Evolutionary conservation across 1,284 basidiomycete species (phyloP).

Genomic region (Ganoderma resinaceum): DNA sequence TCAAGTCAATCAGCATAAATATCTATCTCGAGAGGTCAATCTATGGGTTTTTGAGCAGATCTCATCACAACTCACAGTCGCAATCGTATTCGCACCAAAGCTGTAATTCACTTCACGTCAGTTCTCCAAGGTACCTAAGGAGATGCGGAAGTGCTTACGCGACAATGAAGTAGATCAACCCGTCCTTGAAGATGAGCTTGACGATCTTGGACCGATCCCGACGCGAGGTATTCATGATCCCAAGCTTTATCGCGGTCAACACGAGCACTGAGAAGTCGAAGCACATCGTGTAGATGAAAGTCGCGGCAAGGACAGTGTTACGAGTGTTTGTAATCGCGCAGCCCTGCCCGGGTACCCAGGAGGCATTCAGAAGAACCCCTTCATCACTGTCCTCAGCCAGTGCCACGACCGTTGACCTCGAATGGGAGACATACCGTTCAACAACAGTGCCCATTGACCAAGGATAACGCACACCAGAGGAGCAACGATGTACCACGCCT

Average conservation of each 20-base stretch:
- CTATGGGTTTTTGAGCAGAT: not conserved
- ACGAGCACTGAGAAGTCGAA: slow-evolving; percentile 33
- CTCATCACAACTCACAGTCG: slow-evolving; percentile 53
- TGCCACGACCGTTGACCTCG: slow-evolving; percentile 24
- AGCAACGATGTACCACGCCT: slow-evolving; percentile 61
- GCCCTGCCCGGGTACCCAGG: slow-evolving; percentile 52
- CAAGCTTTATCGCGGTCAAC: slow-evolving; percentile 56
- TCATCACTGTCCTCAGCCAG: not conserved
- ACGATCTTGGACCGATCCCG: slow-evolving; percentile 60
- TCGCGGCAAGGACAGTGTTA: slow-evolving; percentile 59
- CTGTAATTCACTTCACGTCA: slow-evolving; percentile 40
- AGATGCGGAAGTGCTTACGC: slow-evolving; percentile 55
- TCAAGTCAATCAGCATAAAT: slow-evolving; percentile 76
- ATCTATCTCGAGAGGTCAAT: slow-evolving; percentile 45
- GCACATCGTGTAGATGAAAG: slow-evolving; percentile 45
- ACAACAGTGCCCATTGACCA: slow-evolving; percentile 76
- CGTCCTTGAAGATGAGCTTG: slow-evolving; percentile 71
- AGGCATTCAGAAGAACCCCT: slow-evolving; percentile 70
- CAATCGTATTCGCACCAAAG: slow-evolving; percentile 70
- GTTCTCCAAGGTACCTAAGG: not conserved
- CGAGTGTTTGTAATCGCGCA: slow-evolving; percentile 66
- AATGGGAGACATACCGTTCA: slow-evolving; percentile 61
- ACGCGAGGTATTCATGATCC: slow-evolving; percentile 42
- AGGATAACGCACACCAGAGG: slow-evolving; percentile 66
- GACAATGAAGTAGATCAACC: slow-evolving; percentile 76